Percentiles rank a stretch among this genome's conserved stretches.
Evolutionary conservation across 768 basidiomycete species (phyloP).

Genomic region (Bullera alba): DNA sequence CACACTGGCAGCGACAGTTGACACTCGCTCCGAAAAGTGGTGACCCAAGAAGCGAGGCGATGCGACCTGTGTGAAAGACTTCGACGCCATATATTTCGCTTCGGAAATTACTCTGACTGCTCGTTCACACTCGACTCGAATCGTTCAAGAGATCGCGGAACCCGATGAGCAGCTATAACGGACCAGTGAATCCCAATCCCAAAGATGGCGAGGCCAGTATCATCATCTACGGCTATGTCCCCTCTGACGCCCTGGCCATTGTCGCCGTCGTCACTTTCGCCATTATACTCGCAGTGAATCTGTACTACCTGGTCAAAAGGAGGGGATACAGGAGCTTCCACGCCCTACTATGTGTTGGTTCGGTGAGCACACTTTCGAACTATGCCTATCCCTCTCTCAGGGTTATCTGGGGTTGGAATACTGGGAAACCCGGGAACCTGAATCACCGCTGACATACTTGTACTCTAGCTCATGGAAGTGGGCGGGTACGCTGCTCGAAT

Average conservation of each 20-base stretch:
- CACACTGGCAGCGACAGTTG: no score
- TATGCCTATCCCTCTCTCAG: not conserved
- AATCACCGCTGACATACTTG: no score
- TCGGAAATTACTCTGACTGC: no score
- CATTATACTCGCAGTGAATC: conserved; percentile 21
- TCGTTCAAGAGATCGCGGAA: no score
- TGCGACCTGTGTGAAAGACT: no score
- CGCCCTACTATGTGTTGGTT: conserved; percentile 32
- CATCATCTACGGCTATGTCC: conserved; percentile 41
- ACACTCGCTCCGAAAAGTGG: no score
- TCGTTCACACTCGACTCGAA: no score
- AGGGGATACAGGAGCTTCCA: conserved; percentile 38
- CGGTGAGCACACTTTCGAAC: conserved; percentile 18
- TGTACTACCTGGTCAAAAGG: conserved; percentile 12
- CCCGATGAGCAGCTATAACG: conserved; percentile 23
- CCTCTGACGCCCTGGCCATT: conserved; percentile 22
- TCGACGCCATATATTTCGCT: no score
- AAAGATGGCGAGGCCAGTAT: conserved; percentile 35
- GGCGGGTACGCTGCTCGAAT: conserved; percentile 43
- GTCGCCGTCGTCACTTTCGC: conserved; percentile 35
- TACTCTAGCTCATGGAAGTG: conserved; percentile 43
- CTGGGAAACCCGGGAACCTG: no score
- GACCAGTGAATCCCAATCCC: conserved; percentile 29
- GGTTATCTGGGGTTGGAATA: no score
- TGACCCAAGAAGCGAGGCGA: no score